Evolutionary conservation across 352 stramenopile species (phyloP).

Genomic region (Pythium insidiosum): DNA sequence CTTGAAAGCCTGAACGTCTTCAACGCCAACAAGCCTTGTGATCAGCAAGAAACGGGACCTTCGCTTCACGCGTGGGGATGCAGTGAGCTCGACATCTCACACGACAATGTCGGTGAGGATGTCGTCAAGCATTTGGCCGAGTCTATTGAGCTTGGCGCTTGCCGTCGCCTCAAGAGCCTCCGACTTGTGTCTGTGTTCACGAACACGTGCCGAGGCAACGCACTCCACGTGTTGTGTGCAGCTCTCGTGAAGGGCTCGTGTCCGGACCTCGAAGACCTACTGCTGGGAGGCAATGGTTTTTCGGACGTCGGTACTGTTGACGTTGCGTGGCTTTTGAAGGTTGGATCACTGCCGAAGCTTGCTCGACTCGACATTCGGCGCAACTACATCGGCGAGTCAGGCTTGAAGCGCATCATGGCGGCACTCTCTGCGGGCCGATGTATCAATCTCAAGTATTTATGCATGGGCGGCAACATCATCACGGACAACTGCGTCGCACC

Average conservation of each 20-base stretch:
- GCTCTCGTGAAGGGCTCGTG: slow-evolving; percentile 63
- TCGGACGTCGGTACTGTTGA: slow-evolving; percentile 68
- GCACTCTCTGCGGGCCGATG: slow-evolving; percentile 37
- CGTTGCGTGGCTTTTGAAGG: slow-evolving; percentile 59
- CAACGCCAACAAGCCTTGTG: slow-evolving; percentile 49
- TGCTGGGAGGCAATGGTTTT: slow-evolving; percentile 70
- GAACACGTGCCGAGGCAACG: slow-evolving; percentile 70
- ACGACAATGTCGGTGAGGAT: slow-evolving; percentile 62
- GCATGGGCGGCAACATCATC: slow-evolving; percentile 82
- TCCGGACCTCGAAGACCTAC: slow-evolving; percentile 49
- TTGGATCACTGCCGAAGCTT: slow-evolving; percentile 57
- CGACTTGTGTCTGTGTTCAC: slow-evolving; percentile 72
- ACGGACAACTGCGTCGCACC: slow-evolving; percentile 73
- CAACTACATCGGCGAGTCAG: slow-evolving; percentile 78
- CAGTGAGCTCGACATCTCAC: slow-evolving; percentile 68
- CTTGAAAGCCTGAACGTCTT: slow-evolving; percentile 45
- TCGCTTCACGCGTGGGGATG: slow-evolving; percentile 73
- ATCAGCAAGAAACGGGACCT: slow-evolving; percentile 36
- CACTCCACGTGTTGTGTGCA: slow-evolving; percentile 49
- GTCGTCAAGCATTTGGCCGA: slow-evolving; percentile 60
- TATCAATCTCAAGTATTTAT: slow-evolving; percentile 71
- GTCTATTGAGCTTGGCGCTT: slow-evolving; percentile 53
- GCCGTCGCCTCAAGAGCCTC: slow-evolving; percentile 41
- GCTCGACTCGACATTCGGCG: slow-evolving; percentile 61
- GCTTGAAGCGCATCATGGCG: slow-evolving; percentile 64